Base-by-base conservation (phyloP, 176 grass and related monocot species). In the Themeda triandra region DNA sequence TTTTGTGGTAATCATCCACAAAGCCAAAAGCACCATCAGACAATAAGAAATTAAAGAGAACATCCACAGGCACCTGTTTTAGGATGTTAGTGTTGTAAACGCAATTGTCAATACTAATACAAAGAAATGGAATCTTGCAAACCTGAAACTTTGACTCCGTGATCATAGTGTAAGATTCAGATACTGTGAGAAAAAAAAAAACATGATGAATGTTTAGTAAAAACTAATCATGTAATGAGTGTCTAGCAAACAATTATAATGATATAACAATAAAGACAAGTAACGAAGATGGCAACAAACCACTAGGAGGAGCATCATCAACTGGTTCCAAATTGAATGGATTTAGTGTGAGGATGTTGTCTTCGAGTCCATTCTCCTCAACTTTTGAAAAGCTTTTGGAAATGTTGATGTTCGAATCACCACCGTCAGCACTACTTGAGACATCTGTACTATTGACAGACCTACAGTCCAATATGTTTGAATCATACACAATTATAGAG, bases 1-100 rank as follows among this genome's bases (percentile, higher is more conserved):
- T 94, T 88, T 90, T 92, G 71, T 96, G 97, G 70, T 80, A 92
- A 94, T 94, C 92, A 77, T 96, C 90, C 63, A 89, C 23, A 94
- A 94, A 99, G 75, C 68, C 82, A 89, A 80, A 63, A 89, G 93
- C 63, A 73, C 67, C 51, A 86, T 99, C 92, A 86, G 93, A 96
- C 69, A 99, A 30, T 79, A 99, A 89, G 6, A 86, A 63, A 84
- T 78, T 86, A 73, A 91, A 99, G 23, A 99, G 45, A 81, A 89
- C 86, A 80, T 99, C 91, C 71, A 89, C 84, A 80, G 86, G 82
- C 42, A 93, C 80, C 97, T 99, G 89, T 87, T 59, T 82, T 66
- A 75, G 28, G 84, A 87, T 81, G 17, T 68, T 65, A 76, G 31
- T 63, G 53, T 39, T 17, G 48, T 84, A 44, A 70, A 80, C 28